These are phyloP conservation scores for Euphrasia confusa DNA, from an alignment of 257 asterid genomes.

Conservation along the genomic window DNA sequence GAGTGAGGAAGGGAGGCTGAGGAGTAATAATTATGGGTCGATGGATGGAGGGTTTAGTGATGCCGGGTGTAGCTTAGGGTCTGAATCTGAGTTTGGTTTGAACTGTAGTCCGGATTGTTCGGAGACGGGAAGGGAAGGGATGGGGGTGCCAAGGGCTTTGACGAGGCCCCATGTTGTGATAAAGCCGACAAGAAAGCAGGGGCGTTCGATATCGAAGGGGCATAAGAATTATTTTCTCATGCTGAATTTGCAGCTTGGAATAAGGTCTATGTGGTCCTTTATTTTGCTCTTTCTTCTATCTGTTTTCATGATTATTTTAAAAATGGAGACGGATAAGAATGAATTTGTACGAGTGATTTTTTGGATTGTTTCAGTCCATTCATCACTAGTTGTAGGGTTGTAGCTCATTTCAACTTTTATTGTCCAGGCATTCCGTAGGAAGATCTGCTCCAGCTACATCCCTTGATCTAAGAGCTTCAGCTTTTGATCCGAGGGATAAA, in stretches of 20 bases:
- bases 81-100: conserved; percentile 56
- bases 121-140: conserved; percentile 36
- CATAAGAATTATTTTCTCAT: conserved; percentile 86
- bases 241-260: conserved; percentile 97
- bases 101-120: conserved; percentile 34
- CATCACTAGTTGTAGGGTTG: no score
- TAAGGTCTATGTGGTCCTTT: conserved; percentile 46
- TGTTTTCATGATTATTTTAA: no score
- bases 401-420: no score
- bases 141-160: conserved; percentile 33
- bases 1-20: conserved; percentile 30
- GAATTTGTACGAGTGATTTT: no score
- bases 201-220: conserved; percentile 68
- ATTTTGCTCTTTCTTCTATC: no score
- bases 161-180: conserved; percentile 43
- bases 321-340: no score
- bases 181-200: conserved; percentile 64
- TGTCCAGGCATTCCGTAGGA: conserved; percentile 82
- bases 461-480: conserved; percentile 67
- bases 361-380: no score
- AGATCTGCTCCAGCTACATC: conserved; percentile 78
- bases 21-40: conserved; percentile 25
- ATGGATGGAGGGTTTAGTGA: conserved; percentile 44
- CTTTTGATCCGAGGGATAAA: conserved; percentile 81
- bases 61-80: conserved; percentile 38